Evolutionary conservation across 2,329 filamentous ascomycete genomes (phyloP), one percentile per base, ranked within the genome.

Genomic region (Stagonosporopsis cucurbitacearum): DNA sequence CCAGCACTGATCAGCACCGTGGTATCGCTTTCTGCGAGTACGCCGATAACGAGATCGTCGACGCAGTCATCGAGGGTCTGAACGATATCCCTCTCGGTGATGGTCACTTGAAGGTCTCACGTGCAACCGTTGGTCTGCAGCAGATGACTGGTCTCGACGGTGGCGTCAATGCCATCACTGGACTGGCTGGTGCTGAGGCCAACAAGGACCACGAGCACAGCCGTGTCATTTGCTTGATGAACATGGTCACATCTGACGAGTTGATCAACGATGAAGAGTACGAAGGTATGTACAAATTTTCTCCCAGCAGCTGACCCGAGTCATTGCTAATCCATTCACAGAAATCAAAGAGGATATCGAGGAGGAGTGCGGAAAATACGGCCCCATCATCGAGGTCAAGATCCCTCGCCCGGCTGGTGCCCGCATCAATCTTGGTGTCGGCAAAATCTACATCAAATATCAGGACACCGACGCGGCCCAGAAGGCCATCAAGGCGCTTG

Each of bases 21-120:
- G 95, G 95, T 28, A 92, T 99, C 67, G 94, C 94, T 0, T 99
- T 99, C 80, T 96, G 92, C 78, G 96, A 99, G 77, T 99, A 97
- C 67, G 82, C 85, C 50, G 92, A 98, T 59, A 84, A 91, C 7
- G 77, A 83, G 8, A 84, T 85, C 35, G 97, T 95, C 22, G 88
- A 90, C 54, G 88, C 94, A 57, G 95, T 95, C 12, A 88, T 98
- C 13, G 91, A 97, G 65, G 92, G 91, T 11, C 81, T 99, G 26
- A 94, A 98, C 68, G 91, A 90, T 30, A 96, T 99, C 88, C 91
- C 95, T 63, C 86, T 99, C 13, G 93, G 91, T 36, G 93, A 96
- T 59, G 89, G 89, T 68, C 86, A 88, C 67, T 84, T 99, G 51
- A 94, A 89, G 79, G 92, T 97, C 32, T 82, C 86, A 63, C 91